Evolutionary conservation across 192 early-diverging fungal species (phyloP), one percentile per base, ranked within the genome.

Genomic region (Gigaspora rosea): DNA sequence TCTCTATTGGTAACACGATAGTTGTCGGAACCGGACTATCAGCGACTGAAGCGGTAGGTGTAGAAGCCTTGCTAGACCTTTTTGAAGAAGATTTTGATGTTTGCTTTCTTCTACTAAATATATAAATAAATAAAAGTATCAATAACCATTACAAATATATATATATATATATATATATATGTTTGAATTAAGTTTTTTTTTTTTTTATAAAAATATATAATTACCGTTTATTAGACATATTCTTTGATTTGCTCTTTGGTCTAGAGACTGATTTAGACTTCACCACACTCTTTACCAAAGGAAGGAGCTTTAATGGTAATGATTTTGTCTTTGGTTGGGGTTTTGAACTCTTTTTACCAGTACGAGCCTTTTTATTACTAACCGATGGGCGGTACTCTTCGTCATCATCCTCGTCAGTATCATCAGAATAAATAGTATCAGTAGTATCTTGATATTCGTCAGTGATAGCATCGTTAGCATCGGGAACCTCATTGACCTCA

Each of bases 321-420:
- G 8, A 2, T 61, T 9, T 74, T 62, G 18, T 13, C 9, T 11
- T 64, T 51, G 16, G 7, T 62, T 48, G n/a, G 59, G 35, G 4
- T 5, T 73, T 58, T 41, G 18, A 11, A 36, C 35, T 32, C 8
- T 73, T 50, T 57, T n/a, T 32, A 3, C 18, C 3, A 27, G 48
- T 51, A 52, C 50, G 68, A 51, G 50, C 36, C 35, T 73, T 50
- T 16, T 57, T 50, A 11, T n/a, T 73, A 8, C 36, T 54, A 6
- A n/a, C 12, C 11, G 54, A 46, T 41, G 71, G 71, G 32, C 71
- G 71, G 46, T 73, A 73, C 41, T 73, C 71, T 58, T 54, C 54
- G 8, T 73, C 71, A 46, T 73, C 71, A 20, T 73, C 71, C 22
- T 73, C 71, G 57, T 73, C 64, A 15, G 33, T 46, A 66, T 41